Evolutionary conservation across 345 rosid genomes (phyloP), one percentile per base, ranked within the genome.

Genomic region (Aegle marmelos): DNA sequence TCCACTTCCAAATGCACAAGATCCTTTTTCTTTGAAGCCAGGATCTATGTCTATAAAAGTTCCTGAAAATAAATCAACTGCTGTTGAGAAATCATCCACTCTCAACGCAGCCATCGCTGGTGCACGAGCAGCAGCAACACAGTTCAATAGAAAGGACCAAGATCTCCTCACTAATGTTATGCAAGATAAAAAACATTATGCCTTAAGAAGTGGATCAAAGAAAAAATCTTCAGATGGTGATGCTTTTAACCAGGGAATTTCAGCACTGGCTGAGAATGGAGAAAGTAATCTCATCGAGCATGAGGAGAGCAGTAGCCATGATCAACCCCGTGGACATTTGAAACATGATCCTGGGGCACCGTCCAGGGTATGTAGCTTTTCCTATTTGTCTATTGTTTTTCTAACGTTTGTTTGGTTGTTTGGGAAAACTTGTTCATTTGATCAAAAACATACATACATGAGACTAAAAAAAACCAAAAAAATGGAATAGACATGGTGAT

Each of bases 61-160:
- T 34, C 70, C 79, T 7, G 78, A 81, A 68, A 82, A 79, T 60
- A 84, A 86, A 83, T 37, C 81, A 63, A 41, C 81, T n/a, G 77
- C 68, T 68, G 78, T 63, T 60, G 90, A 83, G 64, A 79, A 87
- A 54, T 86, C 90, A 70, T 86, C 87, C 1, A 88, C 81, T 81
- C 97, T 94, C 36, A 61, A 68, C 78, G 89, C 89, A 68, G 99
- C 97, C 61, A 94, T 92, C 31, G 97, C 92, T 22, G 94, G 97
- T 75, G 99, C 99, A 53, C 88, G 80, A 81, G 93, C 91, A 72
- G 98, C 97, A 9, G 94, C 97, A 34, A 84, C 90, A 39, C 98
- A 94, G 76, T 94, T 89, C 80, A 87, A 88, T 39, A 96, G 85
- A 75, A 90, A 87, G 79, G 86, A 76, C 68, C 85, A 86, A 70